Evolutionary conservation across 768 basidiomycete species (phyloP), one percentile per base, ranked within the genome.

Genomic region (Jaapia argillacea): DNA sequence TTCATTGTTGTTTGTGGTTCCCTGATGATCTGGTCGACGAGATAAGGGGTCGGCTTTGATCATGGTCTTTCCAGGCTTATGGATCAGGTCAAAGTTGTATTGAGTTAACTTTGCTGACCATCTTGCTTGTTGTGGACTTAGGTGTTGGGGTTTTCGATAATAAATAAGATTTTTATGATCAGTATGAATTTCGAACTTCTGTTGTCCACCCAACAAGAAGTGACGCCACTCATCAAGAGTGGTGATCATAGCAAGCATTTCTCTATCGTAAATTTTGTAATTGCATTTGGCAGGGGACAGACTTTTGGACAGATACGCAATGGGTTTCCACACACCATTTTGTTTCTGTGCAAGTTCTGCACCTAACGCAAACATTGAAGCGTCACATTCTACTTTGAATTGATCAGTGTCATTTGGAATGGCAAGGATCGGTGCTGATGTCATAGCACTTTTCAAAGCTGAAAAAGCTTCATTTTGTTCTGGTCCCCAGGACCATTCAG

Each of bases 221-320:
- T 58, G 57, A 1, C 55, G 35, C 56, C 55, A 61, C 12, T 50
- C 45, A 10, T 52, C 45, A 4, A 61, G 42, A 0, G 57, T 50
- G 4, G 46, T 23, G 12, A 68, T 58, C 12, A 69, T 57, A 1
- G 64, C 63, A 1, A 67, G 51, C 1, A 68, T 42, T 48, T 70
- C 68, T 41, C 61, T 61, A 43, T 68, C 50, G 47, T 65, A 64
- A 39, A 48, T 36, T 24, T 45, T 24, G 24, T 45, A n/a, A n/a
- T n/a, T n/a, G n/a, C n/a, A n/a, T n/a, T n/a, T n/a, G n/a, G n/a
- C n/a, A n/a, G n/a, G n/a, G 42, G 36, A n/a, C n/a, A 54, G 40
- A n/a, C 40, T 24, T 21, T 48, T 49, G 7, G 52, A 54, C 14
- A 49, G 36, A 28, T 49, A 61, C 5, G 52, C 54, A 20, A 61